Conservation (phyloP, 306 rosid species). For the Astragalus glycyphyllos region DNA sequence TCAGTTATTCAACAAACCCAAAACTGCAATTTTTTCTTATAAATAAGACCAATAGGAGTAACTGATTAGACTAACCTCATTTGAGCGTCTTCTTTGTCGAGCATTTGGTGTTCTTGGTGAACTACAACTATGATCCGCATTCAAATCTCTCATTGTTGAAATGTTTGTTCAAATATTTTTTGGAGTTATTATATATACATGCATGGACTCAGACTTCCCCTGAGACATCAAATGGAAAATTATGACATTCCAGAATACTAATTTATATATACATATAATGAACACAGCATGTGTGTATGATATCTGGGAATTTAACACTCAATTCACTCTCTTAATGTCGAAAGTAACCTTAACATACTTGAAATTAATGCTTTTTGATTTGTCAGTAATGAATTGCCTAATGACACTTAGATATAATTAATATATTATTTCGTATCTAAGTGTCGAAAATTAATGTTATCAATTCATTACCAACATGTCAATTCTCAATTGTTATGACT, state of each 20-base stretch:
- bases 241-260: not conserved
- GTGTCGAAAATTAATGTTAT: no score
- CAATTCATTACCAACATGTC: no score
- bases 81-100: conserved; percentile 67
- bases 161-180: conserved; percentile 33
- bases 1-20: not conserved
- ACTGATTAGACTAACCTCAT: conserved; percentile 57
- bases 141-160: conserved; percentile 48
- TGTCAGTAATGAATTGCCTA: no score
- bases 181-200: conserved; percentile 28
- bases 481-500: no score
- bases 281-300: not conserved
- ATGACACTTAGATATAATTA: no score
- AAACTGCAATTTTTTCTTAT: no score
- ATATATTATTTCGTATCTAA: no score
- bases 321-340: not conserved
- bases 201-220: conserved; percentile 37
- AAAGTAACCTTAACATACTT: no score
- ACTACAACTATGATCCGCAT: conserved; percentile 47
- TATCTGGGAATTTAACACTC: not conserved
- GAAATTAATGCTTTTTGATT: not conserved
- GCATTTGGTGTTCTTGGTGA: conserved; percentile 53
- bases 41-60: no score
- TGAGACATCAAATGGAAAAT: conserved; percentile 44
- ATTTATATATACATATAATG: not conserved